Percentiles rank a stretch among this genome's conserved stretches.
Conservation (phyloP, 2,329 filamentous ascomycete genomes). For the Capronia epimyces region DNA sequence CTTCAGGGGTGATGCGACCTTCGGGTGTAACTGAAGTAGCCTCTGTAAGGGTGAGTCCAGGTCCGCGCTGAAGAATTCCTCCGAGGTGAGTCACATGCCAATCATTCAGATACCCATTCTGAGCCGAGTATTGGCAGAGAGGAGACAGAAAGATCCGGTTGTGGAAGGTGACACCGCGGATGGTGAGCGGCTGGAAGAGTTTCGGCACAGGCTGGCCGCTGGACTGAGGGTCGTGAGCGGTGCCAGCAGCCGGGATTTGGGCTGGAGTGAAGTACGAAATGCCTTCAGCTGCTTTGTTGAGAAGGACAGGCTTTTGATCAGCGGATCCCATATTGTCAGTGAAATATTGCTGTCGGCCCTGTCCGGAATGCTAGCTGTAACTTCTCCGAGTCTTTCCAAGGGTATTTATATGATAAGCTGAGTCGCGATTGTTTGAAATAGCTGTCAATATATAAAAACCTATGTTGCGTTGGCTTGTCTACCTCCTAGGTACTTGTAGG, state of each 20-base stretch:
- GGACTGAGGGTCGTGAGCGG: slow-evolving; percentile 42
- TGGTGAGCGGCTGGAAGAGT: slow-evolving; percentile 39
- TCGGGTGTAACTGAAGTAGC: slow-evolving; percentile 69
- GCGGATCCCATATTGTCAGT: slow-evolving; percentile 17
- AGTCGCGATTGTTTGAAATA: too few species aligned
- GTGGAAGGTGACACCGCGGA: slow-evolving; percentile 53
- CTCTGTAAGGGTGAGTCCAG: slow-evolving; percentile 69
- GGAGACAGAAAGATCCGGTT: slow-evolving; percentile 62
- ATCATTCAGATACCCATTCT: slow-evolving; percentile 67
- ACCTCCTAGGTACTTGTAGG: too few species aligned
- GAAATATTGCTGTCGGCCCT: background rate
- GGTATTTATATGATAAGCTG: background rate
- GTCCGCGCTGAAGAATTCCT: slow-evolving; percentile 69
- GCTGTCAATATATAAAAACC: too few species aligned
- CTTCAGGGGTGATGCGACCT: slow-evolving; percentile 77
- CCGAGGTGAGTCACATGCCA: slow-evolving; percentile 81
- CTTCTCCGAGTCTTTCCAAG: background rate
- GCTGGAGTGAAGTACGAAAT: slow-evolving; percentile 48
- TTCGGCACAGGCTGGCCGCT: slow-evolving; percentile 49
- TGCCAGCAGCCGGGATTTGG: slow-evolving; percentile 44
- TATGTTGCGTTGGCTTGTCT: too few species aligned
- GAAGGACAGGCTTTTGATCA: slow-evolving; percentile 31
- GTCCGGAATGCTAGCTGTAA: background rate
- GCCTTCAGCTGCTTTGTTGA: slow-evolving; percentile 36
- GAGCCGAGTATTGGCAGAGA: slow-evolving; percentile 61